A percentile compares a stretch with the other conserved stretches of the same genome.
These are phyloP conservation scores for Encephalitozoon hellem DNA, from an alignment of 371 early-diverging fungal species.

Conservation along the genomic window DNA sequence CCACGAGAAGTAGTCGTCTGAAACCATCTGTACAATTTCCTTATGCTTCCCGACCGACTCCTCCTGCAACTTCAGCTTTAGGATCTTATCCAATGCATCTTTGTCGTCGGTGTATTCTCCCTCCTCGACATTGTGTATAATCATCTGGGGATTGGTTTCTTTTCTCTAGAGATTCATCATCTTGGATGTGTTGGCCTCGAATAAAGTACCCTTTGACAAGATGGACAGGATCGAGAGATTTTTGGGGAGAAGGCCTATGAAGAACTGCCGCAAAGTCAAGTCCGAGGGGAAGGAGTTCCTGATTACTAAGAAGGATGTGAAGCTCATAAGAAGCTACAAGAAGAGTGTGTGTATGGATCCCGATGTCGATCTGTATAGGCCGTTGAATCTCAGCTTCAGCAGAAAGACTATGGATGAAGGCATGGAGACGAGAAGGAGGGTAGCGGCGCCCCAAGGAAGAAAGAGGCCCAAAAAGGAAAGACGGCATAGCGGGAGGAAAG, in stretches of 20 bases:
- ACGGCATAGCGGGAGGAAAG: neutral
- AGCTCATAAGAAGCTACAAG: constrained; percentile 26
- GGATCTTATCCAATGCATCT: constrained; percentile 19
- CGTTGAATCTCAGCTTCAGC: constrained; percentile 14
- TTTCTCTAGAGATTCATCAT: neutral
- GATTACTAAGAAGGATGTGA: constrained; percentile 44
- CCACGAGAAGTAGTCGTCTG: constrained; percentile 56
- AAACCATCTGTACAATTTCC: constrained; percentile 32
- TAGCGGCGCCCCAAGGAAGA: neutral
- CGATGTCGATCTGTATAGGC: constrained; percentile 8
- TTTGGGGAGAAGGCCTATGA: constrained; percentile 26
- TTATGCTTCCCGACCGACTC: constrained; percentile 33
- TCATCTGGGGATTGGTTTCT: constrained; percentile 19
- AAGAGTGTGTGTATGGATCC: constrained; percentile 35
- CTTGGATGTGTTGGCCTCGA: neutral
- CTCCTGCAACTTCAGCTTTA: neutral
- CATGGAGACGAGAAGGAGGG: neutral
- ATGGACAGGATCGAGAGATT: constrained; percentile 56
- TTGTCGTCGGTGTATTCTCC: constrained; percentile 11
- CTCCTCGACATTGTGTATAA: constrained; percentile 36
- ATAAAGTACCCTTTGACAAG: neutral
- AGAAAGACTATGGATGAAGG: neutral
- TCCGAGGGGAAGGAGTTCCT: constrained; percentile 17
- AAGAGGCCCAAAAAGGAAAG: neutral
- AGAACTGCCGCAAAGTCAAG: constrained; percentile 21